Evolutionary conservation across 192 early-diverging fungal genomes (phyloP).

Genomic region (Mortierella antarctica): DNA sequence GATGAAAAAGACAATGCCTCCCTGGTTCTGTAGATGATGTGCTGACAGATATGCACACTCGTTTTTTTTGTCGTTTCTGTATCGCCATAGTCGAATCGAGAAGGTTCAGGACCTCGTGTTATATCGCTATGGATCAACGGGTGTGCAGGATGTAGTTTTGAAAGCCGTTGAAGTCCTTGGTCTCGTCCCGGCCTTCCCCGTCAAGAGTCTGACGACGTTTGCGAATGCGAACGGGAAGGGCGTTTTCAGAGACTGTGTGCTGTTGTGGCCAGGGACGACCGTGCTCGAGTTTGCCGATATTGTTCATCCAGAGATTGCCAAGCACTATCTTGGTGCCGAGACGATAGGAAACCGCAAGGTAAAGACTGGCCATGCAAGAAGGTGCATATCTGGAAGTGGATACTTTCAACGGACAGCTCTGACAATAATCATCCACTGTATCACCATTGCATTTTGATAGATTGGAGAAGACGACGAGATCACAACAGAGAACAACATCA

Average conservation of each 20-base stretch:
- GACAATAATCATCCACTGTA: background rate
- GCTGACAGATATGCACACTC: background rate
- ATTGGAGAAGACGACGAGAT: conserved; percentile 71
- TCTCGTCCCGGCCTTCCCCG: conserved; percentile 79
- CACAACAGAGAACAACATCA: conserved; percentile 68
- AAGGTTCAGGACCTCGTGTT: conserved; percentile 81
- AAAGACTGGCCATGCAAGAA: conserved; percentile 16
- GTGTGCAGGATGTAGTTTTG: conserved; percentile 77
- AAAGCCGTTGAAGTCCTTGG: conserved; percentile 73
- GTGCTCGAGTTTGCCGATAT: conserved; percentile 81
- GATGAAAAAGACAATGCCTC: background rate
- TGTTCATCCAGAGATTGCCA: conserved; percentile 74
- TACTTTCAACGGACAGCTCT: background rate
- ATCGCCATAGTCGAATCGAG: conserved; percentile 58
- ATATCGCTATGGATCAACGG: conserved; percentile 86
- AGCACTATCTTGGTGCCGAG: conserved; percentile 78
- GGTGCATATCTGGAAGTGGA: background rate
- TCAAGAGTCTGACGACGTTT: conserved; percentile 79
- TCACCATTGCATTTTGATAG: conserved; percentile 24
- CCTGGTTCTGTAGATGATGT: background rate
- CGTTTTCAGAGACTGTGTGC: conserved; percentile 80
- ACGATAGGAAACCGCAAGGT: conserved; percentile 82
- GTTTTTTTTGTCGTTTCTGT: background rate
- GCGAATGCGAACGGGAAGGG: conserved; percentile 58
- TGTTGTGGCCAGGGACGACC: conserved; percentile 76